These are phyloP conservation scores for Xerocomus amazonicus DNA, from an alignment of 1,284 basidiomycete species.

Conservation along the genomic window DNA sequence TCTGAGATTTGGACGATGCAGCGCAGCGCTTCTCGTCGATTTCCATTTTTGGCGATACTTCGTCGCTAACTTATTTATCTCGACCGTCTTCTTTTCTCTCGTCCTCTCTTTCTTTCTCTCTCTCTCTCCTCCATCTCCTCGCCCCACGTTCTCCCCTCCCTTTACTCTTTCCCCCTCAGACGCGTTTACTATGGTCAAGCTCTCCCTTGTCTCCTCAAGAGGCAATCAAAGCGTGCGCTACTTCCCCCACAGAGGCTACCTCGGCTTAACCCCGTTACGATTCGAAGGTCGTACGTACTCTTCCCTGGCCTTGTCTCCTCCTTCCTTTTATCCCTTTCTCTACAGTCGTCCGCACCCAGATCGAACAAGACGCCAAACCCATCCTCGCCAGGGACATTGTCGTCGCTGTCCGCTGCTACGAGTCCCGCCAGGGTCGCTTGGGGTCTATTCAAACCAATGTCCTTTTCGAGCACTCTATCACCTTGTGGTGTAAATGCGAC, in stretches of 20 bases:
- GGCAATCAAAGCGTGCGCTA: conserved; percentile 66
- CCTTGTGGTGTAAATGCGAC: conserved; percentile 67
- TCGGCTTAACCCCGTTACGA: conserved; percentile 75
- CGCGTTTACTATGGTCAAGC: conserved; percentile 51
- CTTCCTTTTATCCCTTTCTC: conserved; percentile 4
- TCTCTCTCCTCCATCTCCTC: conserved; percentile 26
- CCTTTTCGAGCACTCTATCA: conserved; percentile 60
- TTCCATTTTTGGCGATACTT: conserved; percentile 29
- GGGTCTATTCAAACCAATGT: conserved; percentile 55
- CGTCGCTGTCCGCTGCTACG: conserved; percentile 74
- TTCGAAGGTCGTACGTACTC: conserved; percentile 65
- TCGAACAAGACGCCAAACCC: conserved; percentile 67
- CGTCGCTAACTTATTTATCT: conserved; percentile 33
- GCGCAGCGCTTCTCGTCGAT: conserved; percentile 30
- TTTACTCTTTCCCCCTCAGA: conserved; percentile 30
- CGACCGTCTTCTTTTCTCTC: conserved; percentile 32
- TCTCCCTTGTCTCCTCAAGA: conserved; percentile 55
- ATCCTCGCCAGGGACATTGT: conserved; percentile 60
- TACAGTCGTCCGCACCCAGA: conserved; percentile 61
- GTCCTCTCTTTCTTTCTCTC: conserved; percentile 10
- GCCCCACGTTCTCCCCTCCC: conserved; percentile 18
- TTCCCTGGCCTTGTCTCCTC: conserved; percentile 9
- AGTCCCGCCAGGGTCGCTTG: conserved; percentile 61
- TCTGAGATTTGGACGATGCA: conserved; percentile 26
- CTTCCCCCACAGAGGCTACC: conserved; percentile 74